Evolutionary conservation across 2,329 filamentous ascomycete genomes (phyloP), one percentile per base, ranked within the genome.

Genomic region (Fusarium equiseti): DNA sequence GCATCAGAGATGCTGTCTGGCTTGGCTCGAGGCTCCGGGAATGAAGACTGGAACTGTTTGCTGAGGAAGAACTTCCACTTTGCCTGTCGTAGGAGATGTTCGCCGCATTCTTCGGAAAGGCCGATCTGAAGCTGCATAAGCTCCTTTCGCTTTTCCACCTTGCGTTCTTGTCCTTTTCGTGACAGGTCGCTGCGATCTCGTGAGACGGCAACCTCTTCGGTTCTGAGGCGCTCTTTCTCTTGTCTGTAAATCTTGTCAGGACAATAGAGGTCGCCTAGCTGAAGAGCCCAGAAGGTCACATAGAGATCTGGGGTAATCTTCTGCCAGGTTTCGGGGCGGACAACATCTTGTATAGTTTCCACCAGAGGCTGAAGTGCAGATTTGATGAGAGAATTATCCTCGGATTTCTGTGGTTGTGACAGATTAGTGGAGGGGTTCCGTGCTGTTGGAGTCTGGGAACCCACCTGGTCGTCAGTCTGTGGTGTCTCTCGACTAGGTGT

Each of bases 221-320:
- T 89, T 72, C 90, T 88, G 24, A 94, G 84, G 11, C 89, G 87
- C 22, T 89, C 88, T 38, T 91, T 90, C 77, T 97, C 94, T 18
- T 89, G 87, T 50, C 92, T 87, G 77, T 99, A 99, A 65, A 91
- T 92, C 35, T 89, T 87, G 66, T 89, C 89, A 2, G 93, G 92
- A 69, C 95, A 90, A 60, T 89, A 88, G 61, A 98, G 84, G 77
- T 99, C 95, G 48, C 92, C 90, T 5, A 97, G 87, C 29, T 94
- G 91, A 15, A 98, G 85, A 53, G 95, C 91, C 96, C 96, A 99
- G 81, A 99, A 99, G 0, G 92, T 92, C 45, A 92, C 89, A 76
- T 94, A 98, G 78, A 98, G 95, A 31, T 92, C 90, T 1, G 94
- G 86, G 45, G 90, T 94, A 54, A 98, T 87, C 52, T 88, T 88